Percentiles rank a stretch among this genome's conserved stretches.
These are phyloP conservation scores for Schwanniomyces occidentalis DNA, from an alignment of 805 yeast genomes.

Conservation along the genomic window DNA sequence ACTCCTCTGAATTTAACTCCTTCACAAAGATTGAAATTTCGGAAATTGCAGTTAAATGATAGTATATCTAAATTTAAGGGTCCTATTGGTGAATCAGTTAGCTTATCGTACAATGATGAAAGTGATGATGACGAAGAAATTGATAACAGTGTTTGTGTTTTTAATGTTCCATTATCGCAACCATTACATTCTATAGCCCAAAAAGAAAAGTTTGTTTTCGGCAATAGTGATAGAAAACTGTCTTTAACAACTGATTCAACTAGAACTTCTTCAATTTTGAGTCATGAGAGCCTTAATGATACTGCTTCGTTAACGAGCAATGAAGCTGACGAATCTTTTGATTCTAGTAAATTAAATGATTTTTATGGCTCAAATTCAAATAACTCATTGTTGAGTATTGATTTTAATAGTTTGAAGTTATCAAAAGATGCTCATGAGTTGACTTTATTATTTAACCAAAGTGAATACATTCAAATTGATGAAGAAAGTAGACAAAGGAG, in stretches of 20 bases:
- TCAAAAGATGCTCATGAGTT: slow-evolving; percentile 37
- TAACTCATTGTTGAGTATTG: slow-evolving; percentile 1
- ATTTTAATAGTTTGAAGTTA: slow-evolving; percentile 16
- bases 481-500: slow-evolving; percentile 25
- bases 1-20: slow-evolving; percentile 30
- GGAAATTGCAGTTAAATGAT: slow-evolving; percentile 24
- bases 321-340: slow-evolving; percentile 7
- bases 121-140: slow-evolving; percentile 14
- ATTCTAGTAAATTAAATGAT: background rate
- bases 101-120: slow-evolving; percentile 2
- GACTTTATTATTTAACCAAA: slow-evolving; percentile 26
- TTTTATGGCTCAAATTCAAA: background rate
- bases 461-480: slow-evolving; percentile 21
- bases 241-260: slow-evolving; percentile 37
- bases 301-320: slow-evolving; percentile 8
- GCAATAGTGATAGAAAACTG: slow-evolving; percentile 17
- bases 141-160: slow-evolving; percentile 47
- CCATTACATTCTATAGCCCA: slow-evolving; percentile 44
- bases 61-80: slow-evolving; percentile 21
- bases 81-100: slow-evolving; percentile 4
- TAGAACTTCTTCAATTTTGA: slow-evolving; percentile 47
- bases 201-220: slow-evolving; percentile 31
- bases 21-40: slow-evolving; percentile 26
- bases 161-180: slow-evolving; percentile 65
- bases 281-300: slow-evolving; percentile 26